Evolutionary conservation across 805 yeast species (phyloP), one percentile per base, ranked within the genome.

Genomic region (Nakazawaea molendinolei): DNA sequence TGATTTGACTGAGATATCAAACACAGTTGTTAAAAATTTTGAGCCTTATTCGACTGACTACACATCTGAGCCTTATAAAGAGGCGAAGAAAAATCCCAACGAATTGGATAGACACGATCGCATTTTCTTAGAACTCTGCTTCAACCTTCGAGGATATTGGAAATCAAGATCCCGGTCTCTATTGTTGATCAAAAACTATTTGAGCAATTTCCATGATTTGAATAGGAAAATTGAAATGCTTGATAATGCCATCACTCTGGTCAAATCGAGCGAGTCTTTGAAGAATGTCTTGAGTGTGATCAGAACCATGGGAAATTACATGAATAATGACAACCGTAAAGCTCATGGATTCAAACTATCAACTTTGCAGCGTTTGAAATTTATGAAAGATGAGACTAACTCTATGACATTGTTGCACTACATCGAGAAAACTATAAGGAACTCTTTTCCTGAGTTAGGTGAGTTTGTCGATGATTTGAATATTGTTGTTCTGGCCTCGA

Each of bases 241-340:
- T 23, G 97, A 89, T 48, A 68, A 66, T 16, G 96, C 96, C 0
- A 76, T 79, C 28, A 71, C 71, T 27, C 67, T 78, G 28, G 67
- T 90, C 25, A 72, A 73, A 42, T 65, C 69, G 18, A 85, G 95
- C 1, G 72, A 71, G 13, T 74, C 76, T 34, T 67, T 94, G 51
- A 73, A 77, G 43, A 71, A 75, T 38, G 77, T 92, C 12, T 71
- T 94, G 50, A 87, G 85, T 39, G 76, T 92, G 31, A 90, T 92
- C 43, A 65, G 89, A 44, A 79, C 89, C 4, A 92, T 92, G 34
- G 99, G 98, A 41, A 92, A 92, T 56, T 90, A 79, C 55, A 92
- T 92, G 98, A 92, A 94, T 55, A 95, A 87, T 50, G 65, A 76
- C n/a, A 68, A 86, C 2, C 89, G 87, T 49, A 95, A 87, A 55